Conservation (phyloP, 805 yeast genomes). For the Kodamaea jinghongensis region DNA sequence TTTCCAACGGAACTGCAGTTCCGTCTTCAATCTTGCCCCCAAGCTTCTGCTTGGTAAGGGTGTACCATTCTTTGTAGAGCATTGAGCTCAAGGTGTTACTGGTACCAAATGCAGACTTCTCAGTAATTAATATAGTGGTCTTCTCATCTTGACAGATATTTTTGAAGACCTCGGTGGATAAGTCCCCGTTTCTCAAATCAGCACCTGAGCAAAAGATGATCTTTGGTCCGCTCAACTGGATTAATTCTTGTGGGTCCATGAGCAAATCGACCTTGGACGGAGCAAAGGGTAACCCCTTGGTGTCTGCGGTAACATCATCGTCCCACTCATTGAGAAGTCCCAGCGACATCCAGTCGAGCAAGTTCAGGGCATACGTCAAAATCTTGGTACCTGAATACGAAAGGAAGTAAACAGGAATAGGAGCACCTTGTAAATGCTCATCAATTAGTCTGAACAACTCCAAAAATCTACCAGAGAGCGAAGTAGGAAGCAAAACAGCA, state of each 20-base stretch:
- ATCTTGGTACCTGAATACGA: conserved; percentile 78
- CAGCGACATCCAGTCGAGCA: conserved; percentile 95
- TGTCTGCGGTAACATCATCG: conserved; percentile 23
- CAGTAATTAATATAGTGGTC: conserved; percentile 74
- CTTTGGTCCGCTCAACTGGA: conserved; percentile 62
- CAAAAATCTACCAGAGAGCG: conserved; percentile 75
- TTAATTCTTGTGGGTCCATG: conserved; percentile 54
- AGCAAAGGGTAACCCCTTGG: conserved; percentile 76
- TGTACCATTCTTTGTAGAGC: conserved; percentile 55
- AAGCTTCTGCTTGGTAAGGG: conserved; percentile 32
- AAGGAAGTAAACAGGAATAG: conserved; percentile 72
- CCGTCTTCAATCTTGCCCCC: conserved; percentile 56
- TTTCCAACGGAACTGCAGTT: conserved; percentile 51
- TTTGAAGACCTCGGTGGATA: conserved; percentile 50
- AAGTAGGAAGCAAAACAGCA: conserved; percentile 77
- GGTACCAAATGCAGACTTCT: conserved; percentile 33
- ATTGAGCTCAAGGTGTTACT: conserved; percentile 46
- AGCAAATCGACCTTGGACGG: conserved; percentile 57
- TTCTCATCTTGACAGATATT: conserved; percentile 61
- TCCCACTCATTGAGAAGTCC: conserved; percentile 87
- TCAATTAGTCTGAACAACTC: conserved; percentile 78
- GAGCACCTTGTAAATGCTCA: conserved; percentile 53
- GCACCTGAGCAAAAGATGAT: conserved; percentile 76
- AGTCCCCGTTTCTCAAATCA: conserved; percentile 61
- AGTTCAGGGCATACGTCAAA: conserved; percentile 76